Base-by-base conservation (phyloP, 73 alveolate species). In the Stentor coeruleus region DNA sequence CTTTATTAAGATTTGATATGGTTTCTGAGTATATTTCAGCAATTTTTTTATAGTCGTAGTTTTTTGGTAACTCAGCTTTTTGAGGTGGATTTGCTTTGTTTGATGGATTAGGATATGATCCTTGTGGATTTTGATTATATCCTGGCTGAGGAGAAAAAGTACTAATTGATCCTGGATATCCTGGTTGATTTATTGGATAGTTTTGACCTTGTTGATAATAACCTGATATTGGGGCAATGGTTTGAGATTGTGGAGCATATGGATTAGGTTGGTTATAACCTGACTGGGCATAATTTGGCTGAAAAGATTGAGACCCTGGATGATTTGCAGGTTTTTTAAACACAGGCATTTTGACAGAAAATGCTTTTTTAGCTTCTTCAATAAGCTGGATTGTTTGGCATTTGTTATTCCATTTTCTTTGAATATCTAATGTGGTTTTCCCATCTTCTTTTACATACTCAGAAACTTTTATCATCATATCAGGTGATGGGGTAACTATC, bases 401-500 rank as follows among this genome's bases (percentile, higher is more conserved):
- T 31, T 33, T 20, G 15, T 20, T 28, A 40, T 31, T 66, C 37
- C 79, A 66, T 20, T 26, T 33, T 1, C 39, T 66, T 28, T 28
- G 33, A 1, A 66, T 20, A 40, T 33, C 39, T 1, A 66, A 40
- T 15, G n/a, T 66, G 2, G 37, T 40, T 0, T 2, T 2, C 33
- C 79, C 79, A 66, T 66, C 79, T 15, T 66, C 79, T 20, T 33
- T 31, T 0, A 66, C 37, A 40, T 26, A 66, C 37, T 66, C 79
- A 20, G 79, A 66, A 2, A 40, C 49, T 31, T 66, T 66, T 20
- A 66, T 66, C n/a, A 66, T 66, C 79, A 66, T 66, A 11, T 66
- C 79, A 66, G 79, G 49, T 26, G 79, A 66, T 15, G 79, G 79
- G 37, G 14, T 66, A 33, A 66, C 79, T 20, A 20, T 66, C 26